A percentile compares a stretch with the other conserved stretches of the same genome.
phyloP scores from a whole-genome alignment of 176 grass and related monocot species.

The Carex scoparia region DNA sequence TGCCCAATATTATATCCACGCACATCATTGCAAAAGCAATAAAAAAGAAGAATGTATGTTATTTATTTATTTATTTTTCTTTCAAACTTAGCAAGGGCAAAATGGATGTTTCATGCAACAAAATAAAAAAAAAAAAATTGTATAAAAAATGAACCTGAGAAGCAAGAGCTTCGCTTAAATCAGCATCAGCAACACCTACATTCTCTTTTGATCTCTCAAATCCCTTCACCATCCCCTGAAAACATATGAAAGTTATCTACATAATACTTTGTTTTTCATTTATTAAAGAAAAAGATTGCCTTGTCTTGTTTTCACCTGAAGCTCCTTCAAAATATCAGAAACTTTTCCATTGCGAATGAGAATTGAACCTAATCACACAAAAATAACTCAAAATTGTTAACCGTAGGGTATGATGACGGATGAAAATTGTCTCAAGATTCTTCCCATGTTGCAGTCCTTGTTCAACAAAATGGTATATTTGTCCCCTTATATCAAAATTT shows the following conservation, averaged over 20 bases:
- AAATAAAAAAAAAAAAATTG: neutral
- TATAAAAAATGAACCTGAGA: constrained; percentile 38
- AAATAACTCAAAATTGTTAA: neutral
- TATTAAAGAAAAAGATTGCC: neutral
- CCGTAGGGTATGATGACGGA: too few species aligned
- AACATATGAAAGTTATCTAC: constrained; percentile 10
- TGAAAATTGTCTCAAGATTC: neutral
- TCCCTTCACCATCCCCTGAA: constrained; percentile 31
- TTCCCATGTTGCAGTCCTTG: neutral
- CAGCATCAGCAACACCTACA: constrained; percentile 13
- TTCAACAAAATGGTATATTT: neutral
- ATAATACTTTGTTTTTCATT: neutral
- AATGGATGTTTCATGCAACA: neutral
- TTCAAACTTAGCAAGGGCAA: neutral
- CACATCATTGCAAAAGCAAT: neutral
- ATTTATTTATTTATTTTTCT: neutral
- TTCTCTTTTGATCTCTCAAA: constrained; percentile 41
- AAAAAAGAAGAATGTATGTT: neutral
- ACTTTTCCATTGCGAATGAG: constrained; percentile 54
- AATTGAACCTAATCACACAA: constrained; percentile 3
- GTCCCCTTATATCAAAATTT: neutral
- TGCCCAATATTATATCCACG: neutral
- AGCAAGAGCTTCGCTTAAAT: constrained; percentile 34
- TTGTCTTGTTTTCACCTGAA: constrained; percentile 44
- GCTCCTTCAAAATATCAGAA: constrained; percentile 64